phyloP scores from a whole-genome alignment of 352 stramenopile species.

The Phytophthora vignae region DNA sequence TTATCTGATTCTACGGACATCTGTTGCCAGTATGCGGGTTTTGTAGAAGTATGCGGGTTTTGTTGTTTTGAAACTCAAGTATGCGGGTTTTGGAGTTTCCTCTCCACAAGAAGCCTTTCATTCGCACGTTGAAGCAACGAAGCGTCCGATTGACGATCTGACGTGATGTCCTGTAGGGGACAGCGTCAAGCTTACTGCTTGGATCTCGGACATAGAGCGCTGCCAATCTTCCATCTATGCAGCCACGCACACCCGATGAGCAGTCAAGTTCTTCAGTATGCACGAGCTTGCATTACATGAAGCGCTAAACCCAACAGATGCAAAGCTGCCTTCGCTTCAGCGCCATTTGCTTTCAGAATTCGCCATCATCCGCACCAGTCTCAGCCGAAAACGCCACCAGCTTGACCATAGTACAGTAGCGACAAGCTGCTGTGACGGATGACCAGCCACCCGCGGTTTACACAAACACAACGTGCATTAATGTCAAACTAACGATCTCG shows the following conservation, averaged over 20 bases:
- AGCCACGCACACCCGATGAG: not conserved
- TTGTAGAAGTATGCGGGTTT: no score
- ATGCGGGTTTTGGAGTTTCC: no score
- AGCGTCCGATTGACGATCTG: slow-evolving; percentile 19
- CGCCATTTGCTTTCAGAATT: slow-evolving; percentile 23
- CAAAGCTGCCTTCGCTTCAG: slow-evolving; percentile 16
- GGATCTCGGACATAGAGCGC: slow-evolving; percentile 1
- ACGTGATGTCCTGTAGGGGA: slow-evolving; percentile 8
- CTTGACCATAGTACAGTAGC: no score
- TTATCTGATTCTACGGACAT: no score
- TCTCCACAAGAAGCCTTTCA: slow-evolving; percentile 8
- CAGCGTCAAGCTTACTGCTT: not conserved
- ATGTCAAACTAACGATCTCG: slow-evolving; percentile 12
- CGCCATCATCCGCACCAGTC: not conserved
- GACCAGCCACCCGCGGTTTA: not conserved
- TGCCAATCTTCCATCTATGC: slow-evolving; percentile 7
- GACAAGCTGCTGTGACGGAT: not conserved
- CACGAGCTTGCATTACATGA: slow-evolving; percentile 5
- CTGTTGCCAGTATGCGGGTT: no score
- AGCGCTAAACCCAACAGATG: slow-evolving; percentile 20
- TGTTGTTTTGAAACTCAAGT: no score
- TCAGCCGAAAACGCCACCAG: not conserved
- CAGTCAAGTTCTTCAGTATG: not conserved
- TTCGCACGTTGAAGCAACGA: slow-evolving; percentile 29
- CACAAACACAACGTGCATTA: not conserved